Evolutionary conservation across 1,284 basidiomycete species (phyloP).

Genomic region (Ceratobasidium sp.): DNA sequence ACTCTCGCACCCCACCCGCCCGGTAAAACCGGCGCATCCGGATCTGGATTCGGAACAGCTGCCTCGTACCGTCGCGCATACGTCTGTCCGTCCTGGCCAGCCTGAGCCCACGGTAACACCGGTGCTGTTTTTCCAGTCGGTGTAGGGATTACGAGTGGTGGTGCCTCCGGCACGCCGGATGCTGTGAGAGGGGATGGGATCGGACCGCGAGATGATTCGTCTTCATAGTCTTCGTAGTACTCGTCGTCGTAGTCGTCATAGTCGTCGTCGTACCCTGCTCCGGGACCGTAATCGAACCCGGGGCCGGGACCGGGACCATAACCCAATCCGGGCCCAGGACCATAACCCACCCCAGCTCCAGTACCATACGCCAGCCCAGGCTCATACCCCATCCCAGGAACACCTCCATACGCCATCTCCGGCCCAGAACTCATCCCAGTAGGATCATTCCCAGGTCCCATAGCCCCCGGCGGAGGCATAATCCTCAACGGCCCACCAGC

Average conservation of each 20-base stretch:
- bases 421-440: no score
- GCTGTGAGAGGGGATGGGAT: conserved; percentile 36
- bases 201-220: conserved; percentile 8
- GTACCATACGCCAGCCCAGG: background rate
- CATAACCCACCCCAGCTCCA: background rate
- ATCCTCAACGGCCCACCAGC: conserved; percentile 1
- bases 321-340: background rate
- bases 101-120: background rate
- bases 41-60: background rate
- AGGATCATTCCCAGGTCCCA: background rate
- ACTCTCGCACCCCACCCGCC: background rate
- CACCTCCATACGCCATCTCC: background rate
- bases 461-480: conserved; percentile 6
- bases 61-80: conserved; percentile 36
- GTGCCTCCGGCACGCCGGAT: background rate
- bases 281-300: background rate
- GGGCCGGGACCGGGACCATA: no score
- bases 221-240: background rate
- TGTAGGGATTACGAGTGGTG: conserved; percentile 30
- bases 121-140: conserved; percentile 4
- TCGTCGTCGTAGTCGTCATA: conserved; percentile 11
- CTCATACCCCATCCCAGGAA: background rate
- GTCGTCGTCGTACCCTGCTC: conserved; percentile 4
- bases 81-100: background rate
- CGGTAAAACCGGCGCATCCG: background rate